These are phyloP conservation scores for Vitis hybrid DNA, from an alignment of 177 flowering plant species.

Conservation along the genomic window DNA sequence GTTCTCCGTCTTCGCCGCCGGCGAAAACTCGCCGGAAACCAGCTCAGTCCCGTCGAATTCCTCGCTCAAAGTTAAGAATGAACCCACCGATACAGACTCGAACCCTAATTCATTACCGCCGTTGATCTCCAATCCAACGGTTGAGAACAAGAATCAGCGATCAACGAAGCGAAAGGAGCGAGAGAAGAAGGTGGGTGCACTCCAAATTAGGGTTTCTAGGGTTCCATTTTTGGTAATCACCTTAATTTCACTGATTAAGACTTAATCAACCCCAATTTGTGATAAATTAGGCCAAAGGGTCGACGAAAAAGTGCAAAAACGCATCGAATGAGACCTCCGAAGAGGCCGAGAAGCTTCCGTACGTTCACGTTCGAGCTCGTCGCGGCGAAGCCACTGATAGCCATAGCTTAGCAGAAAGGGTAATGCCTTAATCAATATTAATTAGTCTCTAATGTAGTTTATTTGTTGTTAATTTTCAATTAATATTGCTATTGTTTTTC, in stretches of 20 bases:
- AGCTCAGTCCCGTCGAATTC: conserved; percentile 37
- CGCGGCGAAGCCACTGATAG: conserved; percentile 96
- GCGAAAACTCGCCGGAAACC: conserved; percentile 35
- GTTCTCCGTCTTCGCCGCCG: conserved; percentile 47
- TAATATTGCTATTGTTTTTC: background rate
- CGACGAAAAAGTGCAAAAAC: conserved; percentile 57
- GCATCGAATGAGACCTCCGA: conserved; percentile 34
- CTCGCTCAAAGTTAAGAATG: conserved; percentile 48
- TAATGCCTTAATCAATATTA: conserved; percentile 31
- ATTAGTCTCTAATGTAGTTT: conserved; percentile 3
- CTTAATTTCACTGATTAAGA: background rate
- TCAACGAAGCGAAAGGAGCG: conserved; percentile 69
- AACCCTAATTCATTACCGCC: conserved; percentile 41
- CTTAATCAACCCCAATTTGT: conserved; percentile 1
- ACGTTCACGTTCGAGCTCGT: conserved; percentile 92
- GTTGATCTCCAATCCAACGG: conserved; percentile 32
- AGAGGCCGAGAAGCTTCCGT: conserved; percentile 79
- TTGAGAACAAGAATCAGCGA: conserved; percentile 35
- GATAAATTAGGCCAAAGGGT: conserved; percentile 43
- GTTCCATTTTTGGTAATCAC: conserved; percentile 4
- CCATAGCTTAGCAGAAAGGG: conserved; percentile 96
- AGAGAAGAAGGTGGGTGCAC: conserved; percentile 58
- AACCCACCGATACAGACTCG: conserved; percentile 53
- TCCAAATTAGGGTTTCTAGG: conserved; percentile 18
- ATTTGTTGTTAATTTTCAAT: conserved; percentile 3